phyloP scores from a whole-genome alignment of 192 early-diverging fungal genomes.

The Pecoramyces ruminantium region DNA sequence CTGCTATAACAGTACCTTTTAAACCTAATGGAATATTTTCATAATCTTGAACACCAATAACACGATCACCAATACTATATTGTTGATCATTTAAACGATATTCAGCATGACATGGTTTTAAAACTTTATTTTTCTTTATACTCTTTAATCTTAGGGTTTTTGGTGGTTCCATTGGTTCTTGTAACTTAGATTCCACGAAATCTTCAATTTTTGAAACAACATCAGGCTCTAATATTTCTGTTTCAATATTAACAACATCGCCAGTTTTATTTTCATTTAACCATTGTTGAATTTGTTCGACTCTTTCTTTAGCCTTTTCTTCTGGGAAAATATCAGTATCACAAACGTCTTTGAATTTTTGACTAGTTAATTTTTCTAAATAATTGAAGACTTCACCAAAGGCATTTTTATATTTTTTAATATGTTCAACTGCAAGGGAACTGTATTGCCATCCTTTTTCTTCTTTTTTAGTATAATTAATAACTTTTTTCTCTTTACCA shows the following conservation, averaged over 20 bases:
- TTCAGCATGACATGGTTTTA: slow-evolving; percentile 65
- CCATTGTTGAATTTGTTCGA: background rate
- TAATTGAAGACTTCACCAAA: background rate
- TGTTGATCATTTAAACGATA: slow-evolving; percentile 53
- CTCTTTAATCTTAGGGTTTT: slow-evolving; percentile 24
- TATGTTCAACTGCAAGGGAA: slow-evolving; percentile 52
- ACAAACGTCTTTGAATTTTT: background rate
- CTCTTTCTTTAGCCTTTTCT: background rate
- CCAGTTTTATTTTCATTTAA: background rate
- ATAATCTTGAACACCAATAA: slow-evolving; percentile 49
- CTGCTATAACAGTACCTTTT: slow-evolving; percentile 68
- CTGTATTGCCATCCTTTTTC: slow-evolving; percentile 75
- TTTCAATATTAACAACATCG: background rate
- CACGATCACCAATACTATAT: slow-evolving; percentile 77
- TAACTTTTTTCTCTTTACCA: slow-evolving; percentile 61
- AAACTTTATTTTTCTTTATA: slow-evolving; percentile 17
- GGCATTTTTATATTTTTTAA: slow-evolving; percentile 41
- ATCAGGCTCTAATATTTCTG: background rate
- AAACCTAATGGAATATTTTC: slow-evolving; percentile 64
- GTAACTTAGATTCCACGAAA: background rate
- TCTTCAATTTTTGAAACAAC: slow-evolving; percentile 23
- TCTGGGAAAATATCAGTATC: background rate
- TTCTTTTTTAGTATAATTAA: slow-evolving; percentile 69
- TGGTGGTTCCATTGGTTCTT: background rate
- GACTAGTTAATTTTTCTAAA: background rate